Percentiles rank a stretch among this genome's conserved stretches.
Conservation (phyloP, 116 monocot species). For the Phalaenopsis hybrid region DNA sequence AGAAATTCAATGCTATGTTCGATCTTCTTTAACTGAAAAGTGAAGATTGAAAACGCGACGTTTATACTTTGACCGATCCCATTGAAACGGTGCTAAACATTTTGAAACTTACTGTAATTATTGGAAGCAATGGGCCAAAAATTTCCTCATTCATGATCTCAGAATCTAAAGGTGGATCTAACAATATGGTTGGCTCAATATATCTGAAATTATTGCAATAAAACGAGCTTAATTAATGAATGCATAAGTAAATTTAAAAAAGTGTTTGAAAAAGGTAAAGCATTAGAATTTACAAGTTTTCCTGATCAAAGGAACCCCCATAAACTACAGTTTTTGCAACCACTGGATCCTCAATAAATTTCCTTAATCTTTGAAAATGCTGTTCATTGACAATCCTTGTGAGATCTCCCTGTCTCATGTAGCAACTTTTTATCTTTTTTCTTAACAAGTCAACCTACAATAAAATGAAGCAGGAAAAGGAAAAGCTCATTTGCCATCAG, state of each 20-base stretch:
- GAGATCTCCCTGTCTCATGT: constrained; percentile 7
- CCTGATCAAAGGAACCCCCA: constrained; percentile 49
- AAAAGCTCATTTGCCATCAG: background rate
- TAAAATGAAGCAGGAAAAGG: background rate
- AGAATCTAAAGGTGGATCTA: constrained; percentile 70
- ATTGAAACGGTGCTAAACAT: background rate
- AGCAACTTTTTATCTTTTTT: constrained; percentile 31
- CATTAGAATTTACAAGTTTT: constrained; percentile 34
- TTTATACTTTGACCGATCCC: background rate
- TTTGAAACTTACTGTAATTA: constrained; percentile 55
- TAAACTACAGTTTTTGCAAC: constrained; percentile 49
- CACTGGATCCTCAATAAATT: constrained; percentile 42
- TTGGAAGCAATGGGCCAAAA: constrained; percentile 84
- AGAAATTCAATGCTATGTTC: constrained; percentile 74
- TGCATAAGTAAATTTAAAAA: background rate
- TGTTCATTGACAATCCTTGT: constrained; percentile 55
- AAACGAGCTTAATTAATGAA: background rate
- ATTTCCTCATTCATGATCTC: constrained; percentile 84
- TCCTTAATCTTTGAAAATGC: constrained; percentile 51
- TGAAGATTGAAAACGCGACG: background rate
- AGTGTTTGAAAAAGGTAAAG: background rate
- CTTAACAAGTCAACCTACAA: constrained; percentile 52
- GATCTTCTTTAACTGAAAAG: constrained; percentile 63
- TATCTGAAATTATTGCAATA: constrained; percentile 24
- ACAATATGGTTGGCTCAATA: constrained; percentile 74